These are phyloP conservation scores for Phytophthora citrophthora DNA, from an alignment of 352 stramenopile genomes.

Conservation along the genomic window DNA sequence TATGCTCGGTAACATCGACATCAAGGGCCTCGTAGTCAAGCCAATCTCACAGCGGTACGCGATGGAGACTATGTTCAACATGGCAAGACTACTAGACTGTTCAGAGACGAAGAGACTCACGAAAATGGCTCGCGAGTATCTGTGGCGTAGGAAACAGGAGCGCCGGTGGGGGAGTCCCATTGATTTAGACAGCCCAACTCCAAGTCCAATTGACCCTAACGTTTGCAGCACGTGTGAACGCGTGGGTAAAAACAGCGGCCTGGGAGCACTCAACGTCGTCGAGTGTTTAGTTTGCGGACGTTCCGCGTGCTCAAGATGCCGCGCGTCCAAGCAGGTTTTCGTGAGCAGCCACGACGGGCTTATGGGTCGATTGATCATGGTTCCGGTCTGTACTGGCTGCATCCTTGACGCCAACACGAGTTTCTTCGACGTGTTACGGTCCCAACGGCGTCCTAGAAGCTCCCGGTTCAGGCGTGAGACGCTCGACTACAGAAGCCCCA, in stretches of 20 bases:
- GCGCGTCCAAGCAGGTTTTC: constrained; percentile 47
- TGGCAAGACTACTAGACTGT: constrained; percentile 42
- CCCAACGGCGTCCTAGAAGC: constrained; percentile 14
- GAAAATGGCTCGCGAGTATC: constrained; percentile 41
- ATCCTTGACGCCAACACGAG: constrained; percentile 43
- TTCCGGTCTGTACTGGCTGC: constrained; percentile 46
- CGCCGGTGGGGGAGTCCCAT: constrained; percentile 7
- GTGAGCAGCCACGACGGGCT: constrained; percentile 39
- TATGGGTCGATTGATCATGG: constrained; percentile 44
- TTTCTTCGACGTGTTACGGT: constrained; percentile 22
- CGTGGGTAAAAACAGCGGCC: constrained; percentile 13
- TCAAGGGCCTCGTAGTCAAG: constrained; percentile 32
- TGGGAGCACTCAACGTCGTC: constrained; percentile 27
- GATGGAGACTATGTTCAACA: constrained; percentile 35
- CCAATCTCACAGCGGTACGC: constrained; percentile 24
- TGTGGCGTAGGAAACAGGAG: constrained; percentile 22
- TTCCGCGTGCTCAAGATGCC: constrained; percentile 32
- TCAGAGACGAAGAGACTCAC: constrained; percentile 58
- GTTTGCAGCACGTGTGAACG: constrained; percentile 35
- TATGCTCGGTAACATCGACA: constrained; percentile 43
- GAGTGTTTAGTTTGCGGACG: constrained; percentile 38
- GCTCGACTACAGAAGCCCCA: constrained; percentile 7
- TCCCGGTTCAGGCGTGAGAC: constrained; percentile 7
- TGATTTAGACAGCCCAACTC: constrained; percentile 6
- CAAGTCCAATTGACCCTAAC: not conserved